Conservation (phyloP, 257 asterid genomes). For the Solanum rostratum region DNA sequence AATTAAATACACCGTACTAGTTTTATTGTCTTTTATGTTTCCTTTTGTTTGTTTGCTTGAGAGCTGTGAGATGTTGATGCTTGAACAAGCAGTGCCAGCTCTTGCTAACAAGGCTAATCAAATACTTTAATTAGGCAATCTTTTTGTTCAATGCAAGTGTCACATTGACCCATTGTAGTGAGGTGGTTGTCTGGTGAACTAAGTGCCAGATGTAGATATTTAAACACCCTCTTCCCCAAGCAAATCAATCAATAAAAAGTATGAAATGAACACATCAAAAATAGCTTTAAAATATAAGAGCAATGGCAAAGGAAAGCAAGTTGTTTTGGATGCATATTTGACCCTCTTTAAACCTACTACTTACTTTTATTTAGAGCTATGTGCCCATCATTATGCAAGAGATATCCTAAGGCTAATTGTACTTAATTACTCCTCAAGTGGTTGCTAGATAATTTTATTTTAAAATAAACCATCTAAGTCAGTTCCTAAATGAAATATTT, state of each 20-base stretch:
- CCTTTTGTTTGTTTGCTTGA: not conserved
- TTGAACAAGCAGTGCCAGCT: not conserved
- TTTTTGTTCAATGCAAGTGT: not conserved
- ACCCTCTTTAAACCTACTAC: not conserved
- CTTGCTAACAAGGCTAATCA: not conserved
- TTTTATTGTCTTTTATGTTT: not conserved
- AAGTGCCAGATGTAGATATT: not conserved
- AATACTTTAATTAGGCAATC: not conserved
- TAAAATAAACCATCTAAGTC: not conserved
- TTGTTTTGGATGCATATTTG: not conserved
- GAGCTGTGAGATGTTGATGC: not conserved
- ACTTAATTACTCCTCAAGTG: not conserved
- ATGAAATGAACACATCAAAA: not conserved
- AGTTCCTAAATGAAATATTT: not conserved
- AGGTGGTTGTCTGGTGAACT: not conserved
- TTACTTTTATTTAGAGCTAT: not conserved
- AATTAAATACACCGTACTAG: not conserved
- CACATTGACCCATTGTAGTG: not conserved
- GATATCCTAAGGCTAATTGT: not conserved
- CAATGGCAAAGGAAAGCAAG: not conserved
- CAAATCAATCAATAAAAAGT: not conserved
- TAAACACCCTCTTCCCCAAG: not conserved
- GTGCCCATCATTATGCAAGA: not conserved
- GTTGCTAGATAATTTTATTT: not conserved
- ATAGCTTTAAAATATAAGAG: not conserved